phyloP scores from a whole-genome alignment of 768 basidiomycete genomes.

The Termitomyces sp. region DNA sequence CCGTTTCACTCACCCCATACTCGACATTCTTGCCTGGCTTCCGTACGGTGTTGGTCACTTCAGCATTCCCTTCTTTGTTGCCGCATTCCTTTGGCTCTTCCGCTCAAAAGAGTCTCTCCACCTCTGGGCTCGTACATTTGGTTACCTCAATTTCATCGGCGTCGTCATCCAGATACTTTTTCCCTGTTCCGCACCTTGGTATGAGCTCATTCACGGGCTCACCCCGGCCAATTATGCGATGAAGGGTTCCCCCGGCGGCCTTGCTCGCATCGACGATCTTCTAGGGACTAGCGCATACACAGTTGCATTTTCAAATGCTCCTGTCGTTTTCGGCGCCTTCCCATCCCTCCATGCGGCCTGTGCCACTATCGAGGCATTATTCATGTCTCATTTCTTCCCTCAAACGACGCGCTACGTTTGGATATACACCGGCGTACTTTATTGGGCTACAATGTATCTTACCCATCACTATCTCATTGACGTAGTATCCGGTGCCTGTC shows the following conservation, averaged over 20 bases:
- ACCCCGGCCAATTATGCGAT: constrained; percentile 92
- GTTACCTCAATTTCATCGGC: constrained; percentile 87
- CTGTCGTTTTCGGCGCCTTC: constrained; percentile 95
- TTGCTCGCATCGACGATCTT: constrained; percentile 86
- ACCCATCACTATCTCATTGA: constrained; percentile 99
- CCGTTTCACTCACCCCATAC: constrained; percentile 84
- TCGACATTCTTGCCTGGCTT: constrained; percentile 93
- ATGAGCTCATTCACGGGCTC: constrained; percentile 94
- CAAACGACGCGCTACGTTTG: constrained; percentile 62
- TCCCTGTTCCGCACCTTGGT: constrained; percentile 96
- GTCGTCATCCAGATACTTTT: constrained; percentile 85
- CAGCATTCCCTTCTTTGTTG: constrained; percentile 79
- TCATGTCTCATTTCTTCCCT: constrained; percentile 94
- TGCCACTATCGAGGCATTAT: constrained; percentile 89
- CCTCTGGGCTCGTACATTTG: constrained; percentile 83
- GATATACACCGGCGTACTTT: constrained; percentile 80
- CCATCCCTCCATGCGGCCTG: constrained; percentile 89
- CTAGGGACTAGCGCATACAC: constrained; percentile 78
- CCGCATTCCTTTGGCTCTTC: constrained; percentile 85
- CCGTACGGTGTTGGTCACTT: constrained; percentile 97
- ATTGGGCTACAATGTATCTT: constrained; percentile 99
- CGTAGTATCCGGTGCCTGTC: constrained; percentile 88
- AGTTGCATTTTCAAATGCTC: constrained; percentile 76
- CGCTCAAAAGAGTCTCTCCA: constrained; percentile 74
- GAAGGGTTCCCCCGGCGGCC: constrained; percentile 89